Conservation (phyloP, 768 basidiomycete species). For the Pulveroboletus sp. region DNA sequence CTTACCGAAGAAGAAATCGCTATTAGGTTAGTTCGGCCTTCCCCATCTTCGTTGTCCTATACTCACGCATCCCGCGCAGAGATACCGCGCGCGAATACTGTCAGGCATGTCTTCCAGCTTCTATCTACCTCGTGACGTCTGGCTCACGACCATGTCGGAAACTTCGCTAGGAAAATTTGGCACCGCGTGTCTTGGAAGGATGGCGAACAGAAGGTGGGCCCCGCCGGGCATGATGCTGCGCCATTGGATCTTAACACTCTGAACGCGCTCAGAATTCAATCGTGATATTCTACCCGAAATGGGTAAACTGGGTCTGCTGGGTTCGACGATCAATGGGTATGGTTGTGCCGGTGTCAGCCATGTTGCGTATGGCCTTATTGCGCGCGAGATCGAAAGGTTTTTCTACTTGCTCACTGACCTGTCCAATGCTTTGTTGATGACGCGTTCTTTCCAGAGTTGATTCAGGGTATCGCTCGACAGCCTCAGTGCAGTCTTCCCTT, state of each 20-base stretch:
- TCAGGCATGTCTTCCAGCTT: constrained; percentile 47
- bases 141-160: neutral
- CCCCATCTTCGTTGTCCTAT: neutral
- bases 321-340: constrained; percentile 90
- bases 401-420: constrained; percentile 6
- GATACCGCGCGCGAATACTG: constrained; percentile 80
- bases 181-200: constrained; percentile 85
- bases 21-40: constrained; percentile 58
- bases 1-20: constrained; percentile 89
- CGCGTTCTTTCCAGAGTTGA: constrained; percentile 61
- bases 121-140: neutral
- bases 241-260: neutral
- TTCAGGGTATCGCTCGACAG: constrained; percentile 92
- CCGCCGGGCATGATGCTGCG: no score
- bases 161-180: constrained; percentile 64
- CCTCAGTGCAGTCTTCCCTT: constrained; percentile 93
- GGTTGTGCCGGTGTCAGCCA: constrained; percentile 90
- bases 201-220: constrained; percentile 81
- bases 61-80: constrained; percentile 36
- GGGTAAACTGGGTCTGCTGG: constrained; percentile 88
- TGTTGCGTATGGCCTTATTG: constrained; percentile 93
- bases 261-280: constrained; percentile 55
- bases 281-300: constrained; percentile 78
- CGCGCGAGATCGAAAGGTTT: constrained; percentile 89
- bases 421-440: neutral